Percentiles rank a stretch among this genome's conserved stretches.
phyloP scores from a whole-genome alignment of 1,284 basidiomycete species.

The Malassezia japonica region DNA sequence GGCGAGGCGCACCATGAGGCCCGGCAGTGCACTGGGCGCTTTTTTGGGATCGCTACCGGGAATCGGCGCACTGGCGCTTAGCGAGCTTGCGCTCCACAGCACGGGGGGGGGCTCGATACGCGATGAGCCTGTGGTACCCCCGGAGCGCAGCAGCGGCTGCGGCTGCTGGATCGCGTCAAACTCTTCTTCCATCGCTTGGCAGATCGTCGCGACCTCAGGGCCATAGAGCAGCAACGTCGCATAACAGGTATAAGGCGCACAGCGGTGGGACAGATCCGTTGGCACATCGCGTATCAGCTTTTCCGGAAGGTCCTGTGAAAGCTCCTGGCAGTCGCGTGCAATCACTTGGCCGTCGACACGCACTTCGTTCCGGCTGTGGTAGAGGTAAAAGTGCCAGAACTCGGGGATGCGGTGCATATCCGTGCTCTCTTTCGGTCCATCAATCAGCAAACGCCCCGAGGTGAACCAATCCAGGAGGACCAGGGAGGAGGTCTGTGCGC shows the following conservation, averaged over 20 bases:
- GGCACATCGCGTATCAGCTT: background rate
- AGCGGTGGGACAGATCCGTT: slow-evolving; percentile 54
- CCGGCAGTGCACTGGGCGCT: slow-evolving; percentile 15
- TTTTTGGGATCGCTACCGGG: slow-evolving; percentile 2
- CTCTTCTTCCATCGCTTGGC: slow-evolving; percentile 52
- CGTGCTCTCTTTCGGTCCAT: slow-evolving; percentile 1
- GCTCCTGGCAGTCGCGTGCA: slow-evolving; percentile 65
- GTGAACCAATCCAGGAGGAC: slow-evolving; percentile 46
- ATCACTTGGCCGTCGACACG: slow-evolving; percentile 59
- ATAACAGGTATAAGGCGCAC: slow-evolving; percentile 72
- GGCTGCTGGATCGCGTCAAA: slow-evolving; percentile 57
- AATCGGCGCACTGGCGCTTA: slow-evolving; percentile 3
- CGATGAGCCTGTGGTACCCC: slow-evolving; percentile 51
- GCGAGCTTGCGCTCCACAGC: slow-evolving; percentile 65
- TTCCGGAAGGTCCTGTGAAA: slow-evolving; percentile 54
- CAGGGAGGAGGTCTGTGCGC: slow-evolving; percentile 22
- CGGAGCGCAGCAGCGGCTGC: slow-evolving; percentile 12
- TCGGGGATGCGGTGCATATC: slow-evolving; percentile 58
- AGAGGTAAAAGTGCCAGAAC: slow-evolving; percentile 76
- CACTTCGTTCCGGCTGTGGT: slow-evolving; percentile 77
- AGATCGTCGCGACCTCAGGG: slow-evolving; percentile 53
- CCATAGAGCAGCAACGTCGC: slow-evolving; percentile 70
- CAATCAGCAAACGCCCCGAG: slow-evolving; percentile 26
- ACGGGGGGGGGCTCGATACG: slow-evolving; percentile 53
- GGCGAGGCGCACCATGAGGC: slow-evolving; percentile 61